A percentile compares a stretch with the other conserved stretches of the same genome.
Conservation (phyloP, 2,329 filamentous ascomycete genomes). For the Pyrenophora teres region DNA sequence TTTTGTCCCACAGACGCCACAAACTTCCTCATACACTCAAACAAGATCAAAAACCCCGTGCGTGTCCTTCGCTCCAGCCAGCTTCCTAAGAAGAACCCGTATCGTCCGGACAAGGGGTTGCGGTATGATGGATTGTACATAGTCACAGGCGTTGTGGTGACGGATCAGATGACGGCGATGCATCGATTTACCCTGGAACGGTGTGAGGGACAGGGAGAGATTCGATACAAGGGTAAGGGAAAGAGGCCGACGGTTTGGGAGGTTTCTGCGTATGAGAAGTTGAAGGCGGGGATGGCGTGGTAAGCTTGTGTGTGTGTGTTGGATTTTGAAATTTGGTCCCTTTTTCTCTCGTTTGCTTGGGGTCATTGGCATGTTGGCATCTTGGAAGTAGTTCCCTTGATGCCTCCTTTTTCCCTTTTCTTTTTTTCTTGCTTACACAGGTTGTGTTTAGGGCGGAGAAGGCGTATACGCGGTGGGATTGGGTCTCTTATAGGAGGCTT, state of each 20-base stretch:
- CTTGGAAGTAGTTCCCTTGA: no score
- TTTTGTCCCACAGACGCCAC: slow-evolving; percentile 48
- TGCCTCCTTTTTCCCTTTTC: no score
- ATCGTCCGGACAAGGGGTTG: slow-evolving; percentile 55
- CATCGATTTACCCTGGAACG: slow-evolving; percentile 57
- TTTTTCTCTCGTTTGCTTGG: no score
- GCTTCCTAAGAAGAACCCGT: slow-evolving; percentile 43
- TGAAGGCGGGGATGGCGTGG: slow-evolving; percentile 22
- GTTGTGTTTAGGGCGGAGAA: no score
- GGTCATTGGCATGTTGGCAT: no score
- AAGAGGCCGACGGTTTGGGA: slow-evolving; percentile 50
- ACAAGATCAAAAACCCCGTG: slow-evolving; percentile 45
- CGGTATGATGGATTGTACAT: slow-evolving; percentile 64
- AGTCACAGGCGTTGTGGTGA: slow-evolving; percentile 47
- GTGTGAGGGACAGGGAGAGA: slow-evolving; percentile 51
- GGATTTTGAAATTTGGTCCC: no score
- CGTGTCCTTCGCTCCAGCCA: slow-evolving; percentile 58
- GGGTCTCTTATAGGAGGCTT: no score
- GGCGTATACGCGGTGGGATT: no score
- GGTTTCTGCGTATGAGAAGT: slow-evolving; percentile 23
- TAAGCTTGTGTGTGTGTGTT: neutral
- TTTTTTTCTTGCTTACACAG: no score
- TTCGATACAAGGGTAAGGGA: slow-evolving; percentile 50
- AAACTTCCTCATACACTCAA: slow-evolving; percentile 49
- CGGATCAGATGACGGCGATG: slow-evolving; percentile 50